These are phyloP conservation scores for Hysterium pulicare DNA, from an alignment of 2,329 filamentous ascomycete species.

Conservation along the genomic window DNA sequence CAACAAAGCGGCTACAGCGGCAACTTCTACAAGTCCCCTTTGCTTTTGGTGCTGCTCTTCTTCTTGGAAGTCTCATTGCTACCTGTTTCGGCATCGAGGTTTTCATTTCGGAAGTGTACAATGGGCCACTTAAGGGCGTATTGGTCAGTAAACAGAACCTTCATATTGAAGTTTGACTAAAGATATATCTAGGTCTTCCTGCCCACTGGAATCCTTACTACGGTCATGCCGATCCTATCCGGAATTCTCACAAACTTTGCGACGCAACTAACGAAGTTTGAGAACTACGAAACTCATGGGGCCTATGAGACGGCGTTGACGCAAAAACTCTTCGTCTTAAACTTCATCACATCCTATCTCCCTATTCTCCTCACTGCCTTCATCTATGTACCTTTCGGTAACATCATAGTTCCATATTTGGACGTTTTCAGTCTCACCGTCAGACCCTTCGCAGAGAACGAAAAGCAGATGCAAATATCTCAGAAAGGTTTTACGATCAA, in stretches of 20 bases:
- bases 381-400: conserved; percentile 89
- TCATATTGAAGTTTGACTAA: neutral
- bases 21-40: conserved; percentile 85
- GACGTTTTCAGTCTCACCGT: conserved; percentile 76
- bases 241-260: conserved; percentile 73
- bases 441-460: conserved; percentile 69
- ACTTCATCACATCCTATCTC: conserved; percentile 94
- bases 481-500: conserved; percentile 74
- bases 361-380: conserved; percentile 90
- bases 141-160: conserved; percentile 56
- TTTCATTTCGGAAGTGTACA: conserved; percentile 92
- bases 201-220: conserved; percentile 82
- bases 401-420: conserved; percentile 77
- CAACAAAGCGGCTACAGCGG: conserved; percentile 68
- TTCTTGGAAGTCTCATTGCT: conserved; percentile 78
- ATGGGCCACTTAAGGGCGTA: conserved; percentile 80
- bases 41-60: conserved; percentile 66
- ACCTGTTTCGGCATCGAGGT: conserved; percentile 90
- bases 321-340: conserved; percentile 90
- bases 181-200: conserved; percentile 64
- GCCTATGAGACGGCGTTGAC: conserved; percentile 80
- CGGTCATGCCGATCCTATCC: conserved; percentile 74
- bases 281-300: conserved; percentile 90
- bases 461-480: conserved; percentile 60
- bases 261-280: conserved; percentile 71